A percentile compares a stretch with the other conserved stretches of the same genome.
These are phyloP conservation scores for Morella rubra DNA, from an alignment of 306 rosid species.

Conservation along the genomic window DNA sequence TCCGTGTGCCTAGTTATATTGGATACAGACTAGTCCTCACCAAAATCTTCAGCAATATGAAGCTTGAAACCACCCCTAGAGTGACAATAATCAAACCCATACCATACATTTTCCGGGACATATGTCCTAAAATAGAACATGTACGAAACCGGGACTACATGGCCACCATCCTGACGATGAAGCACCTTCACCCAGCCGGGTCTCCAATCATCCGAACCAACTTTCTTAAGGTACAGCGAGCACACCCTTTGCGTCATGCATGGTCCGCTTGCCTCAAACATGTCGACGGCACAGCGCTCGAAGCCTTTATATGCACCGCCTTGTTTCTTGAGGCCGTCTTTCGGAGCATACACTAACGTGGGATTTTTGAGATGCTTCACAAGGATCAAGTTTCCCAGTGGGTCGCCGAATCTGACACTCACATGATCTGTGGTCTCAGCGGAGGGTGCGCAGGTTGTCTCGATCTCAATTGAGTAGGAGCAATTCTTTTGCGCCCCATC, in stretches of 20 bases:
- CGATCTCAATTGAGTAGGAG: constrained; percentile 36
- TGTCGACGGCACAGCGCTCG: constrained; percentile 31
- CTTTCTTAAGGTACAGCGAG: constrained; percentile 29
- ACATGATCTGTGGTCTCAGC: constrained; percentile 28
- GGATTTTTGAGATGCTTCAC: constrained; percentile 34
- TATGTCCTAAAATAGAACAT: constrained; percentile 36
- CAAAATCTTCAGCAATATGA: constrained; percentile 11
- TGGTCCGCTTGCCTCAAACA: constrained; percentile 33
- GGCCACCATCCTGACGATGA: constrained; percentile 19
- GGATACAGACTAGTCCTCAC: neutral
- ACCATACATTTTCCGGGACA: constrained; percentile 42
- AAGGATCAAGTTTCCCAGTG: constrained; percentile 23
- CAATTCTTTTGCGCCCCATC: constrained; percentile 24
- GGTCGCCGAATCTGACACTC: constrained; percentile 30
- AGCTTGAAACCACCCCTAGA: constrained; percentile 14
- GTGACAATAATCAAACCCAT: constrained; percentile 36
- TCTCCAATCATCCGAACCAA: constrained; percentile 38
- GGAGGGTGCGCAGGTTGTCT: constrained; percentile 33
- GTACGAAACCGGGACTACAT: constrained; percentile 22
- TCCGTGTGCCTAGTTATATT: too few relatives aligned
- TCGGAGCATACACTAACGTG: constrained; percentile 19
- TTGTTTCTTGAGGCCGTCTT: constrained; percentile 19
- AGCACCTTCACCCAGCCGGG: constrained; percentile 40
- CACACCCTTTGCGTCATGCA: constrained; percentile 33
- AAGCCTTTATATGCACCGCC: constrained; percentile 23